Base-by-base conservation (phyloP, 129 eudicot genomes). In the Gnaphalium uliginosum region DNA sequence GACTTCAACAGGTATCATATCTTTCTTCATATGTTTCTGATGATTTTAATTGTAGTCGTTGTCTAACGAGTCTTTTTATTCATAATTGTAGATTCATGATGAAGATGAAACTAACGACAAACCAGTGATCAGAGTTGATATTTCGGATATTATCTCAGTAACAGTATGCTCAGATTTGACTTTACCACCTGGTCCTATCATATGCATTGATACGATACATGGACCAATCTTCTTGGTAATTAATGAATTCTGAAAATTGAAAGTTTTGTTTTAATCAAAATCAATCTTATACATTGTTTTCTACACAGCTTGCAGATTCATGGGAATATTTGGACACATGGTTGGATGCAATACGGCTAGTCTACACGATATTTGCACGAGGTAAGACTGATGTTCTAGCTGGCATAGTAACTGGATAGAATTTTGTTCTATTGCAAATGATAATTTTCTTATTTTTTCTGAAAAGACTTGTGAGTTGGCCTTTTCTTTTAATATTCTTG, bases 321-420 rank as follows among this genome's bases (percentile, higher is more conserved):
- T 91, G 99, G 94, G 99, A 94, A 70, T 83, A 82, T 67, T 78
- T 87, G 80, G 99, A 94, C 70, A 85, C 92, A 25, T 91, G 99
- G 99, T 84, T 91, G 33, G 99, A 94, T 83, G 99, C 99, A 43
- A 79, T 94, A 75, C 96, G 96, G 29, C 80, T 94, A 78, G 96
- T 89, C 59, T 94, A 94, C 96, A 91, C 99, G 48, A 89, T 94
- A 64, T 89, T 30, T 82, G 99, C 99, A 10, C 86, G 96, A 72
- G 93, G 96, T 54, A 94, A 91, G 87, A 87, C 88, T 50, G 97
- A 94, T 71, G 96, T 94, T 74, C 88, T 94, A 72, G 96, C 99
- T 70, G 93, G 94, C 64, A 85, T 91, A 73, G 89, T 94, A 67
- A 89, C 88, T 35, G 87, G 86, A 66, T 94, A 87, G 75, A 51